Evolutionary conservation across 1,284 basidiomycete species (phyloP).

Genomic region (Heliocybe sulcata): DNA sequence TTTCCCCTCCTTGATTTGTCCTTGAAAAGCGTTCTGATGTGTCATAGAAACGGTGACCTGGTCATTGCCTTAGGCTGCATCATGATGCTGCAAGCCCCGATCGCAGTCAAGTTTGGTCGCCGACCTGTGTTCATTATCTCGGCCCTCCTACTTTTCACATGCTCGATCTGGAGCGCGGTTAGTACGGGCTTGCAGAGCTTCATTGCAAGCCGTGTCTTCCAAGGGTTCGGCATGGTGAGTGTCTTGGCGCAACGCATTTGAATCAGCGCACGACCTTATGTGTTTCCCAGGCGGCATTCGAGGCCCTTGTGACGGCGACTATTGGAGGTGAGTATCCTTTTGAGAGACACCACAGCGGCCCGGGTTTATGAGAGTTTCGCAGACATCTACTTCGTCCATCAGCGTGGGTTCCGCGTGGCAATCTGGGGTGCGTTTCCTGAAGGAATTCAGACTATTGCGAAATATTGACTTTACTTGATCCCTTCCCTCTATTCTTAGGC

Average conservation of each 20-base stretch:
- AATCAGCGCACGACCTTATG: too few relatives aligned
- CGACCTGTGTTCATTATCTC: slow-evolving; percentile 35
- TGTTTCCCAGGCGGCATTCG: too few relatives aligned
- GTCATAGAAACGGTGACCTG: not conserved
- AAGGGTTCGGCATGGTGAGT: slow-evolving; percentile 37
- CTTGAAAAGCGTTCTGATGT: not conserved
- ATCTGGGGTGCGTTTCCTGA: not conserved
- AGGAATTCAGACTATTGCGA: not conserved
- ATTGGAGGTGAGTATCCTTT: slow-evolving; percentile 24
- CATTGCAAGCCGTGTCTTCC: slow-evolving; percentile 32
- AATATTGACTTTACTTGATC: not conserved
- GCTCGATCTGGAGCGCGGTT: slow-evolving; percentile 36
- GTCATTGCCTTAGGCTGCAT: not conserved
- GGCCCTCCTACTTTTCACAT: slow-evolving; percentile 34
- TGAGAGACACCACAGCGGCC: not conserved
- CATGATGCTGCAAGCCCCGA: slow-evolving; percentile 17
- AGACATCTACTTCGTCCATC: slow-evolving; percentile 1
- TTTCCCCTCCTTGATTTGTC: not conserved
- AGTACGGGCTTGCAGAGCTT: slow-evolving; percentile 33
- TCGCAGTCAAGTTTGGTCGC: slow-evolving; percentile 38
- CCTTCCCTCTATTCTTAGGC: not conserved
- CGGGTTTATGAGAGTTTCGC: slow-evolving; percentile 4
- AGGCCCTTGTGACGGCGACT: slow-evolving; percentile 29
- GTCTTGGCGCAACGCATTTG: too few relatives aligned
- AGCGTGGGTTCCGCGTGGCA: slow-evolving; percentile 1